These are phyloP conservation scores for Fraxinus cuspidata DNA, from an alignment of 257 asterid genomes.

Conservation along the genomic window DNA sequence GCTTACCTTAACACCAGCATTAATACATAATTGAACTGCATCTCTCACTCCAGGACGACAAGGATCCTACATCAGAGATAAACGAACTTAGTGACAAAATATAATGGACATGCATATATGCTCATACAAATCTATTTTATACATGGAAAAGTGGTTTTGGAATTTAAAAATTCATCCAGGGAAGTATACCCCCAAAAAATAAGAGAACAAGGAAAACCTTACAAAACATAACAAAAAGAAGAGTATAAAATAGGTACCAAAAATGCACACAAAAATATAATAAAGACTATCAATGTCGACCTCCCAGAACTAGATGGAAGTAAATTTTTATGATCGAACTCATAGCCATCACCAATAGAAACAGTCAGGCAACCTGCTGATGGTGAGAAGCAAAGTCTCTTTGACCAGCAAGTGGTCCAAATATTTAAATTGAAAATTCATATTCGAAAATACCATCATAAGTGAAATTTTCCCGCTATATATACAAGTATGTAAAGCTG, in stretches of 20 bases:
- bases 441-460: not conserved
- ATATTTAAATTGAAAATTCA: not conserved
- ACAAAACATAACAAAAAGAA: not conserved
- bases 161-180: too few relatives aligned
- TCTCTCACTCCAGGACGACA: slow-evolving; percentile 81
- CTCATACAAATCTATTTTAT: not conserved
- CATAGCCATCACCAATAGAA: too few relatives aligned
- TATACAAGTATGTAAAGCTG: not conserved
- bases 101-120: not conserved
- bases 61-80: slow-evolving; percentile 66
- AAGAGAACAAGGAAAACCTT: not conserved
- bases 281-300: not conserved
- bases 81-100: not conserved
- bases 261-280: not conserved
- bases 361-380: not conserved
- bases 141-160: too few relatives aligned
- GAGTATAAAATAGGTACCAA: not conserved
- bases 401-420: not conserved
- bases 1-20: slow-evolving; percentile 87
- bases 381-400: slow-evolving; percentile 12
- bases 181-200: not conserved
- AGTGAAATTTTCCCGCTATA: not conserved
- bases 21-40: slow-evolving; percentile 73
- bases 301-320: not conserved
- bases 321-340: too few relatives aligned